A percentile compares a stretch with the other conserved stretches of the same genome.
phyloP scores from a whole-genome alignment of 805 yeast species.

The Lipomyces mesembrius region DNA sequence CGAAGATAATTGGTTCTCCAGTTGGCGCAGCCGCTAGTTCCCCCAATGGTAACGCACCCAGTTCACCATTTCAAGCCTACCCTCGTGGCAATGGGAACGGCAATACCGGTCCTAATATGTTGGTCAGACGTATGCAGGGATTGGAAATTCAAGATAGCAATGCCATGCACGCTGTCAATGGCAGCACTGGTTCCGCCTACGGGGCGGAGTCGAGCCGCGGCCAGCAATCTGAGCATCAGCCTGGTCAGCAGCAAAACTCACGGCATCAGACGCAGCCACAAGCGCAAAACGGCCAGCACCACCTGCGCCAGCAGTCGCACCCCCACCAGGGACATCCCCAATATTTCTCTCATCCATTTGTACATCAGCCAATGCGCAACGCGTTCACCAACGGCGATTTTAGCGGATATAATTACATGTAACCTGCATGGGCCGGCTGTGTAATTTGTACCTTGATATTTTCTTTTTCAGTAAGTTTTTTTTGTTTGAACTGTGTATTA shows the following conservation, averaged over 20 bases:
- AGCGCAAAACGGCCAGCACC: background rate
- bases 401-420: slow-evolving; percentile 26
- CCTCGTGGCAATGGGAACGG: slow-evolving; percentile 1
- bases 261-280: background rate
- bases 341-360: slow-evolving; percentile 9
- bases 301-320: slow-evolving; percentile 12
- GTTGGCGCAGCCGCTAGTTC: slow-evolving; percentile 4
- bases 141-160: slow-evolving; percentile 16
- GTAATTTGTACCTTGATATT: slow-evolving; percentile 1
- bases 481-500: background rate
- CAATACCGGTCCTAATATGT: slow-evolving; percentile 5
- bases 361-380: background rate
- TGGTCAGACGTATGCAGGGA: slow-evolving; percentile 28
- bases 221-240: background rate
- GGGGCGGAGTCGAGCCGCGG: background rate
- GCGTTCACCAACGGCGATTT: slow-evolving; percentile 17
- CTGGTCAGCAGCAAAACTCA: background rate
- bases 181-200: background rate
- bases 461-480: background rate
- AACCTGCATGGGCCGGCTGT: slow-evolving; percentile 3
- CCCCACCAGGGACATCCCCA: slow-evolving; percentile 15
- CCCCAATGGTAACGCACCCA: background rate
- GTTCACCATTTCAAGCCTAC: slow-evolving; percentile 7
- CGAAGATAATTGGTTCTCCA: slow-evolving; percentile 54
- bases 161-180: slow-evolving; percentile 6